A percentile compares a stretch with the other conserved stretches of the same genome.
Conservation (phyloP, 768 basidiomycete genomes). For the Royoungia palumana region DNA sequence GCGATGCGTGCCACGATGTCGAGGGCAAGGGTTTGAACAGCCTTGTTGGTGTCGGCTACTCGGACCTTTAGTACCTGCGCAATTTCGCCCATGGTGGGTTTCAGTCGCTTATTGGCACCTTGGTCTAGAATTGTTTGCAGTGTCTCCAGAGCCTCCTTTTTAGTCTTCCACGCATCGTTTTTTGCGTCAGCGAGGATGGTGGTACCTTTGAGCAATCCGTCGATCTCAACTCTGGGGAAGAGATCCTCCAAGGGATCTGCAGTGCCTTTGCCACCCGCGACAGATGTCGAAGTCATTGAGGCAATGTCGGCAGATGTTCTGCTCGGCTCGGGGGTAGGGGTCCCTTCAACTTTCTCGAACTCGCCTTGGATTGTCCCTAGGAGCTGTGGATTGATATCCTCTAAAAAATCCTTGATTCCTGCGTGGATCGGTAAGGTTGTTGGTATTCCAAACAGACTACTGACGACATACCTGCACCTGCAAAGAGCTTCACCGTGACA, state of each 20-base stretch:
- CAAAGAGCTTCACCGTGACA: conserved; percentile 88
- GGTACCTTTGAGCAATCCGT: conserved; percentile 78
- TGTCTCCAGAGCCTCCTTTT: conserved; percentile 91
- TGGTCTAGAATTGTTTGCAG: conserved; percentile 84
- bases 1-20: conserved; percentile 90
- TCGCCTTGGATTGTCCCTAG: conserved; percentile 86
- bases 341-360: conserved; percentile 89
- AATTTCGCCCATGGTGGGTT: conserved; percentile 91
- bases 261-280: conserved; percentile 37
- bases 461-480: conserved; percentile 68
- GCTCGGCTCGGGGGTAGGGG: conserved; percentile 70
- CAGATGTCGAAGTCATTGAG: conserved; percentile 42
- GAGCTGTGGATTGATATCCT: conserved; percentile 92
- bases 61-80: conserved; percentile 84
- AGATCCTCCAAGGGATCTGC: conserved; percentile 87
- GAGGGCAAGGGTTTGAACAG: conserved; percentile 85
- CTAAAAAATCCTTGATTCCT: conserved; percentile 91
- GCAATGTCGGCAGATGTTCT: conserved; percentile 75
- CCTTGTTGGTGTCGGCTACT: conserved; percentile 89
- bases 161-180: conserved; percentile 94
- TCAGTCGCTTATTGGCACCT: conserved; percentile 88
- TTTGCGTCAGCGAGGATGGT: conserved; percentile 79
- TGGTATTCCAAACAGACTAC: not conserved
- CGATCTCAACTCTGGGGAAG: conserved; percentile 93
- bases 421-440: conserved; percentile 13